Conservation (phyloP, 352 stramenopile species). For the Globisporangium sylvaticum region DNA sequence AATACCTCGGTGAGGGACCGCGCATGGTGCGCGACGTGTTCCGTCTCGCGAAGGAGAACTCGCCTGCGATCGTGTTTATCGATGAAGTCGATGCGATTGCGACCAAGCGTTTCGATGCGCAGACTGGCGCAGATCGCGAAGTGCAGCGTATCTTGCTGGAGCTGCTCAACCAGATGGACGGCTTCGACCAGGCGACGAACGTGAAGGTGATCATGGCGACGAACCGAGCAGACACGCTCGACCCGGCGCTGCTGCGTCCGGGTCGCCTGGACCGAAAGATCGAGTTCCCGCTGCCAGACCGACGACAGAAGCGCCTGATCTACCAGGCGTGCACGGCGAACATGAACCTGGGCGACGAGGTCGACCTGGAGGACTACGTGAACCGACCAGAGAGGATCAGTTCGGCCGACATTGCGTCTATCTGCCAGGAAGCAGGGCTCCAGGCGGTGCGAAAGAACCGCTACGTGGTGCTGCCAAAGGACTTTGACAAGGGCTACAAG, state of each 20-base stretch:
- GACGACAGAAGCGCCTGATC: constrained; percentile 99
- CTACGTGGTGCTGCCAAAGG: constrained; percentile 99
- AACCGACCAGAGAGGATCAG: constrained; percentile 99
- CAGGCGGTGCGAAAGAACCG: constrained; percentile 99
- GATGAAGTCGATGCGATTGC: constrained; percentile 99
- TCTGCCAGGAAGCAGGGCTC: constrained; percentile 98
- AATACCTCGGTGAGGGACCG: constrained; percentile 98
- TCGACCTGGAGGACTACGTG: constrained; percentile 99
- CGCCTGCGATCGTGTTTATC: constrained; percentile 99
- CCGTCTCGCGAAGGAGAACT: constrained; percentile 98
- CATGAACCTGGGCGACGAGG: constrained; percentile 99
- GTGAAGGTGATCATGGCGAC: constrained; percentile 99
- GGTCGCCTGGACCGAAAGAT: constrained; percentile 99
- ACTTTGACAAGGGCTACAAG: constrained; percentile 99
- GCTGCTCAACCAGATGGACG: constrained; percentile 99
- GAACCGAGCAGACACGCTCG: constrained; percentile 98
- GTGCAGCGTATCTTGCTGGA: constrained; percentile 99
- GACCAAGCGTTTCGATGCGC: constrained; percentile 99
- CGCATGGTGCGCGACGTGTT: constrained; percentile 99
- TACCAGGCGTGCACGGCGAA: constrained; percentile 99
- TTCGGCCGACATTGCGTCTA: constrained; percentile 97
- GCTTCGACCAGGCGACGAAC: constrained; percentile 99
- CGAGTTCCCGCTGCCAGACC: constrained; percentile 98
- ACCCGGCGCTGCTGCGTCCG: constrained; percentile 97
- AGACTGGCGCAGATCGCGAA: constrained; percentile 96